Evolutionary conservation across 805 yeast genomes (phyloP), one percentile per base, ranked within the genome.

Genomic region (Yarrowia porcina): DNA sequence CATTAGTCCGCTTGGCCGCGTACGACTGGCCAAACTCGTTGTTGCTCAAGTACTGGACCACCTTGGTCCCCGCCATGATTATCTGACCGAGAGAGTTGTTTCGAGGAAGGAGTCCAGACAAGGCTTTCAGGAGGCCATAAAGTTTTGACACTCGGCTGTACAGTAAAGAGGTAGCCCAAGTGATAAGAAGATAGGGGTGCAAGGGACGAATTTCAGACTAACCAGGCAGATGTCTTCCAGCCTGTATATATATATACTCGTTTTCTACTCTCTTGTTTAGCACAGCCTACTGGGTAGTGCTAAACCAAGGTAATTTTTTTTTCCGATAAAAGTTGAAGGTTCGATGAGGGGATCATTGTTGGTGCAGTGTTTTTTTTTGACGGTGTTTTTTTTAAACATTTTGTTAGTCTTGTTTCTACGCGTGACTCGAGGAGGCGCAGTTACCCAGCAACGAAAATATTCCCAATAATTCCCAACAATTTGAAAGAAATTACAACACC

Each of bases 41-140:
- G 32, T 17, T 35, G 49, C 33, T 25, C 33, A 39, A 17, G 15
- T 41, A 56, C 21, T 39, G 54, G 49, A 41, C 61, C 67, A 11
- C 67, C 60, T 28, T 65, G 66, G 45, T 52, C 39, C 54, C 67
- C 66, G 21, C 63, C 64, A 30, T 62, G 63, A 33, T 61, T 54
- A 15, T 50, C 50, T 39, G 21, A 36, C 47, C 63, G 62, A 42
- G 47, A 54, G 39, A 38, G 49, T 64, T 38, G 33, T 63, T 56
- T 42, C 64, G 42, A 27, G 61, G 54, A 35, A 39, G 49, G 59
- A 20, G 59, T 52, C 44, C 25, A 23, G 44, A 52, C 44, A 52
- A 52, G 59, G 33, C 59, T 52, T 50, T 52, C 59, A 52, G 44
- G 59, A 27, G 59, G 30, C 59, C 59, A 66, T 63, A 61, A 65